Evolutionary conservation across 2,329 filamentous ascomycete genomes (phyloP).

Genomic region (Acephala macrosclerotiorum): DNA sequence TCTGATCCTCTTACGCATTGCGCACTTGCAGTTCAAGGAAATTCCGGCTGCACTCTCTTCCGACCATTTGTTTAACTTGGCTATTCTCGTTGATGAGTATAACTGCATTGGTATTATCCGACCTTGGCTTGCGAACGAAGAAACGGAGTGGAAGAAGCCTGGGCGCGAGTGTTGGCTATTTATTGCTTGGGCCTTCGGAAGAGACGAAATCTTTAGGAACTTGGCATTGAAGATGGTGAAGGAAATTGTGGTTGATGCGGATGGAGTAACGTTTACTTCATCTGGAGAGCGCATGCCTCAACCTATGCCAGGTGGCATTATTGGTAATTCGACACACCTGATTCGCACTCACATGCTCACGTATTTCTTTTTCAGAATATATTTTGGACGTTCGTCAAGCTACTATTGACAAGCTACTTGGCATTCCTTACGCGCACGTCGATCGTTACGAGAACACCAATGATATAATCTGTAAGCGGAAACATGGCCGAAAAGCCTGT

Average conservation of each 20-base stretch:
- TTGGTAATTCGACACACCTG: too few species aligned
- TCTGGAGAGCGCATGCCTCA: too few species aligned
- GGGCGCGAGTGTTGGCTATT: too few species aligned
- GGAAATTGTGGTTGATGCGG: too few species aligned
- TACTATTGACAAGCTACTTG: not conserved
- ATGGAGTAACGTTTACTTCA: too few species aligned
- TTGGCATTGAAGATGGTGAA: not conserved
- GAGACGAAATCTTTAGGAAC: not conserved
- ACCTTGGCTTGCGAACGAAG: constrained; percentile 24
- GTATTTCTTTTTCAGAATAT: not conserved
- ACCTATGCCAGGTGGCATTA: too few species aligned
- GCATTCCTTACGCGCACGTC: not conserved
- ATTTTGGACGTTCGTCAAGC: not conserved
- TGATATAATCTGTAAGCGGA: not conserved
- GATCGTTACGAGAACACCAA: not conserved
- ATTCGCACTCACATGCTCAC: too few species aligned
- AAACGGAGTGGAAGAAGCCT: not conserved
- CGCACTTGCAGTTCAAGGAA: constrained; percentile 22
- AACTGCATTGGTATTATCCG: constrained; percentile 18
- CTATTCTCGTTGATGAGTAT: constrained; percentile 24
- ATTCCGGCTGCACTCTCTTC: constrained; percentile 5
- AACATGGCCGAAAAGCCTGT: not conserved
- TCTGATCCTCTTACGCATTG: constrained; percentile 23
- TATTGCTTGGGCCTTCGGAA: too few species aligned
- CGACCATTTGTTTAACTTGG: constrained; percentile 15